phyloP scores from a whole-genome alignment of 1,284 basidiomycete species.

The Sporisorium exsertum region DNA sequence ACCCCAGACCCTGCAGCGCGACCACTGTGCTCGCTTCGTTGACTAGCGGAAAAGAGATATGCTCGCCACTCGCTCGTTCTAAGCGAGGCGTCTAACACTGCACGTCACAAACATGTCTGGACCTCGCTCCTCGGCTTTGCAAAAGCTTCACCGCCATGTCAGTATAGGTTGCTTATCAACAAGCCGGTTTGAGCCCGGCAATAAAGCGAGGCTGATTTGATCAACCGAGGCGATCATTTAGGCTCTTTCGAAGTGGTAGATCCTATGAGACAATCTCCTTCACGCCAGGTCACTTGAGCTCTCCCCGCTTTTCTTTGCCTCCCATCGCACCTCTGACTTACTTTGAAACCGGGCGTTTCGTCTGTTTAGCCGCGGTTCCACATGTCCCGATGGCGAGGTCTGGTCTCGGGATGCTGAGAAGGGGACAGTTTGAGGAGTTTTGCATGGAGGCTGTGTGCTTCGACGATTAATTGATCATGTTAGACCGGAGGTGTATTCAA shows the following conservation, averaged over 20 bases:
- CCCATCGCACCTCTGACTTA: too few species aligned
- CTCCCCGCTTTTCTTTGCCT: neutral
- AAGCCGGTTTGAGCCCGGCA: neutral
- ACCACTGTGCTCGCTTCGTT: neutral
- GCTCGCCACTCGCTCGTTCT: constrained; percentile 13
- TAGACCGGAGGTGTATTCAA: too few species aligned
- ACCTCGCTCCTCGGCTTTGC: neutral
- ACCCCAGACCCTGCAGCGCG: neutral
- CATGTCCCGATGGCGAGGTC: neutral
- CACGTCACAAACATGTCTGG: constrained; percentile 12
- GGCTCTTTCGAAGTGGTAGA: neutral
- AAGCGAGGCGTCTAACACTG: constrained; percentile 24
- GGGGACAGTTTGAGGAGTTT: neutral
- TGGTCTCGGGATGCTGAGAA: neutral
- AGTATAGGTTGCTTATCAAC: neutral
- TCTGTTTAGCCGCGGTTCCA: neutral
- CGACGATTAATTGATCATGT: too few species aligned
- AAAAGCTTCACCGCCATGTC: neutral
- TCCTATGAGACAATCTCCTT: neutral
- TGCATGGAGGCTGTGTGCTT: neutral
- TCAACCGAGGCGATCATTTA: neutral
- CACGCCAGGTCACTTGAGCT: neutral
- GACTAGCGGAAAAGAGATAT: neutral
- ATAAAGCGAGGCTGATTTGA: neutral
- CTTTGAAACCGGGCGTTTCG: neutral